Base-by-base conservation (phyloP, 306 rosid genomes). In the Begonia masoniana region DNA sequence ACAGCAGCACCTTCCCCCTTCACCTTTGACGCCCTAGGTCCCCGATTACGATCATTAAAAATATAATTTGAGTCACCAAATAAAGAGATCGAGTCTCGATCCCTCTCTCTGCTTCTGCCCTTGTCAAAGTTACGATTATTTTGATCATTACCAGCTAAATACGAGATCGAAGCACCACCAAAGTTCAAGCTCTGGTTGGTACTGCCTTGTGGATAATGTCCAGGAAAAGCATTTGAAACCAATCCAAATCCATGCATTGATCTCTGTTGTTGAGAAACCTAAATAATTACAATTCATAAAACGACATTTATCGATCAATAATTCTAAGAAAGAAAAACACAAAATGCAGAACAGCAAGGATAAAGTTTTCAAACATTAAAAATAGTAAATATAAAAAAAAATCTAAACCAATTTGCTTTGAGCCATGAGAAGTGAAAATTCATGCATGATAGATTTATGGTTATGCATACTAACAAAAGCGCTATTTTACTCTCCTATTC, bases 71-170 rank as follows among this genome's bases (percentile, higher is more conserved):
- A 51, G 67, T 67, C 76, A 56, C 60, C 71, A 46, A 60, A 56
- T 15, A 52, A 1, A 5, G 71, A 65, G 58, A 65, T 14, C 55
- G 75, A 74, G 49, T 71, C 78, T 23, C 64, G 62, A 55, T 71
- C 84, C 60, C 73, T 74, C 39, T 78, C 80, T 62, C 78, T 74
- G 62, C 75, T 67, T 71, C 84, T 71, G 50, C 74, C 68, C 68
- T 74, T 78, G 55, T 74, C 80, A 54, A 68, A 57, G 52, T 61
- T 6, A 31, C 56, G 58, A 46, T 50, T 80, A 52, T 52, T 71
- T 41, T 49, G 66, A 47, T 71, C 7, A 31, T 31, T 31, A 31
- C 9, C 39, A 5, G 9, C 76, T 1, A 66, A 62, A 58, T 74
- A 67, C 10, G 80, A 52, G 65, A 76, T 59, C 13, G 78, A 78